These are phyloP conservation scores for Hypoxylon sp. DNA, from an alignment of 2,329 filamentous ascomycete species.

Conservation along the genomic window DNA sequence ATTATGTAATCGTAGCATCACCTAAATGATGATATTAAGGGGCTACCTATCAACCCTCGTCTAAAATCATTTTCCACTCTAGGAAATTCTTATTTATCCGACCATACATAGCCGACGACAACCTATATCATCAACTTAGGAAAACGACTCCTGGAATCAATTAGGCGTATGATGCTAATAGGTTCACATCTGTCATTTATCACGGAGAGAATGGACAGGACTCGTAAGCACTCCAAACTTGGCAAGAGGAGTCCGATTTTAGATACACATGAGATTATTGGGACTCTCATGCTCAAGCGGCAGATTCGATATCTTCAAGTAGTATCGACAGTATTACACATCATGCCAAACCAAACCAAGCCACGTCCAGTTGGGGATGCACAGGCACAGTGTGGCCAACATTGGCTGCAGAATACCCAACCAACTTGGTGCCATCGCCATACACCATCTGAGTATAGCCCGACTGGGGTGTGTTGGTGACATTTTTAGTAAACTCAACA, in stretches of 20 bases:
- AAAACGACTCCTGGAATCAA: slow-evolving; percentile 1
- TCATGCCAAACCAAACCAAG: slow-evolving; percentile 43
- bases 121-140: slow-evolving; percentile 5
- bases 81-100: slow-evolving; percentile 34
- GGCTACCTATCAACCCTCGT: background rate
- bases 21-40: background rate
- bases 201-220: background rate
- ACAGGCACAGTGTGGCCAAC: slow-evolving; percentile 47
- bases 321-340: background rate
- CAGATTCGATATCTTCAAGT: background rate
- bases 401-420: slow-evolving; percentile 41
- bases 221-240: background rate
- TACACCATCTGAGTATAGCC: slow-evolving; percentile 46
- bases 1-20: slow-evolving; percentile 4
- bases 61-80: slow-evolving; percentile 30
- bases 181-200: background rate
- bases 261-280: background rate
- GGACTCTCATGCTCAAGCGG: background rate
- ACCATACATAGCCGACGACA: slow-evolving; percentile 7
- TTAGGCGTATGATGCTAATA: background rate
- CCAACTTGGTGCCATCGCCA: slow-evolving; percentile 44
- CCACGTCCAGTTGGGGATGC: slow-evolving; percentile 38
- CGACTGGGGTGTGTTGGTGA: slow-evolving; percentile 39
- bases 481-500: slow-evolving; percentile 46
- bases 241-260: background rate